Evolutionary conservation across 139 green algal genomes (phyloP).

Genomic region (Trebouxia sp.): DNA sequence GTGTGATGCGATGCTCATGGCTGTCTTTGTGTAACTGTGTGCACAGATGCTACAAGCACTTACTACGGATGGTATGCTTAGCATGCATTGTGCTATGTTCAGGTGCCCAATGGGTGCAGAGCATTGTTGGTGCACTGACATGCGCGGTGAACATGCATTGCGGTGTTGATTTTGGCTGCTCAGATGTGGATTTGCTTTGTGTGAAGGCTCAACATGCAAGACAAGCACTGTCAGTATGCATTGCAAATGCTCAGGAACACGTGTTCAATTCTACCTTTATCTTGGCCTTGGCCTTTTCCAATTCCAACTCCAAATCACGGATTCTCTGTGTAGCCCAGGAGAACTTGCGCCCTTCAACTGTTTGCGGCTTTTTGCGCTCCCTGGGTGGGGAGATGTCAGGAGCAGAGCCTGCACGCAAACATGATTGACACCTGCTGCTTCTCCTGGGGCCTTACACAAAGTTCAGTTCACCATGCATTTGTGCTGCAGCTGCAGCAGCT

Average conservation of each 20-base stretch:
- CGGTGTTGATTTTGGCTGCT: too few species aligned
- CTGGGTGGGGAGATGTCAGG: slow-evolving; percentile 51
- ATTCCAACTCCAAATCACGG: slow-evolving; percentile 55
- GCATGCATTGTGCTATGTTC: too few species aligned
- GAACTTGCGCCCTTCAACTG: slow-evolving; percentile 47
- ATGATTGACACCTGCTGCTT: background rate
- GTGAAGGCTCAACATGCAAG: too few species aligned
- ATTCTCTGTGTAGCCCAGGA: slow-evolving; percentile 64
- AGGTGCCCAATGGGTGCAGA: background rate
- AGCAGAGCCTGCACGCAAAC: background rate
- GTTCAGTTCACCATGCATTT: background rate
- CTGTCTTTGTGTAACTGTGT: too few species aligned
- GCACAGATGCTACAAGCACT: too few species aligned
- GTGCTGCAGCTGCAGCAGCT: background rate
- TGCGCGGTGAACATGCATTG: too few species aligned
- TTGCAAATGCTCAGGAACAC: background rate
- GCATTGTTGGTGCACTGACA: too few species aligned
- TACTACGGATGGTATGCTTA: too few species aligned
- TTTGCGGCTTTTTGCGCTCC: slow-evolving; percentile 35
- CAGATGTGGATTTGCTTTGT: too few species aligned
- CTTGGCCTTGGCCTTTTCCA: slow-evolving; percentile 39
- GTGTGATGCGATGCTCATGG: too few species aligned
- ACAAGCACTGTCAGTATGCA: slow-evolving; percentile 2
- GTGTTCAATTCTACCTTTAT: slow-evolving; percentile 40
- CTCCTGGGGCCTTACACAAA: background rate